Percentiles rank a stretch among this genome's conserved stretches.
Conservation (phyloP, 2,329 filamentous ascomycete species). For the Alternaria gaisen region DNA sequence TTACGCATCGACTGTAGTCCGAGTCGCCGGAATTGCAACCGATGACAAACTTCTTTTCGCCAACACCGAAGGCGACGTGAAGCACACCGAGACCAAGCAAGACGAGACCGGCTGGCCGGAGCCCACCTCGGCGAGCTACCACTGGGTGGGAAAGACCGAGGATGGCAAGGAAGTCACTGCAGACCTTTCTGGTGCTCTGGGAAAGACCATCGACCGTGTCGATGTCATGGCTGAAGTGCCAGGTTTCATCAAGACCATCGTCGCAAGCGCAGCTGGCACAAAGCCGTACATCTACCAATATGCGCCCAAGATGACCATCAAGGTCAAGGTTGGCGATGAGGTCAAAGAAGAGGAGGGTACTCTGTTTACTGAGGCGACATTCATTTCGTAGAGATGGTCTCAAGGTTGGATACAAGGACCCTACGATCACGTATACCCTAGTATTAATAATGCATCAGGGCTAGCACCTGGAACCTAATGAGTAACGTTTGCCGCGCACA, state of each 20-base stretch:
- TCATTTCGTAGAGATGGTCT: conserved; percentile 73
- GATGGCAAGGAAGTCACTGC: conserved; percentile 79
- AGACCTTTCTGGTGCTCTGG: conserved; percentile 73
- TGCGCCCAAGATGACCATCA: conserved; percentile 75
- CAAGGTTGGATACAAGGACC: conserved; percentile 26
- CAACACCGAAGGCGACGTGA: conserved; percentile 69
- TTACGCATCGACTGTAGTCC: conserved; percentile 85
- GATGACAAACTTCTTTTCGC: conserved; percentile 82
- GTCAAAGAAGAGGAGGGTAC: conserved; percentile 79
- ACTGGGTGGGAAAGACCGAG: conserved; percentile 80
- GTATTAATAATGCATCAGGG: conserved; percentile 49
- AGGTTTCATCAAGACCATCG: conserved; percentile 93
- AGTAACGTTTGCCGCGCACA: conserved; percentile 19
- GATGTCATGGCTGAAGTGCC: conserved; percentile 98
- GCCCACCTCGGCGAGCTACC: conserved; percentile 76
- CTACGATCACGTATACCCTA: conserved; percentile 36
- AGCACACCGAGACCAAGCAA: conserved; percentile 73
- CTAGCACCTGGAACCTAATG: conserved; percentile 49
- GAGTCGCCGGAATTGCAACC: conserved; percentile 81
- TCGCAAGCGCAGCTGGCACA: conserved; percentile 85
- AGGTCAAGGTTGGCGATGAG: conserved; percentile 84
- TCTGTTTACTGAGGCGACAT: conserved; percentile 92
- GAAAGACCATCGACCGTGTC: conserved; percentile 77
- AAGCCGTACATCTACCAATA: conserved; percentile 99
- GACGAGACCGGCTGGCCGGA: conserved; percentile 93